Base-by-base conservation (phyloP, 2,329 filamentous ascomycete species). In the Byssochlamys sp. region DNA sequence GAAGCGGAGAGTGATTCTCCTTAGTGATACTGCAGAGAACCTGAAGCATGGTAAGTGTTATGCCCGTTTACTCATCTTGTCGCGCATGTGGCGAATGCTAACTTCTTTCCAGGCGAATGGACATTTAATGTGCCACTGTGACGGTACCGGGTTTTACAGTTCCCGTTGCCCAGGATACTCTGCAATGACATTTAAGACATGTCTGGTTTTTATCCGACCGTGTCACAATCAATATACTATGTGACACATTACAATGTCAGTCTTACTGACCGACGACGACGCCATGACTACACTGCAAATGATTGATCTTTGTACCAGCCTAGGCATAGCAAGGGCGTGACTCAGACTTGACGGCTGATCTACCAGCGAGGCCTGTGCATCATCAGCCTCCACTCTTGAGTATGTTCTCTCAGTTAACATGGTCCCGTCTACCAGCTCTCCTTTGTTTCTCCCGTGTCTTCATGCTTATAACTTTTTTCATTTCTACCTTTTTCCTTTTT, bases 11-110 rank as follows among this genome's bases (percentile, higher is more conserved):
- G 81, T 96, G 26, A 96, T 97, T 62, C 73, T 99, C 9, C 80
- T 99, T 24, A 90, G 91, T 57, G 90, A 96, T 66, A 97, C 94
- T 1, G 94, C 94, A 0, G 88, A 96, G 63, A 96, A 95, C 66
- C 78, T 99, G 55, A 91, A 89, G 65, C 86, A 89, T 70, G 88
- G 92, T 94, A 80, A 73, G 83, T 80, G 27, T 49, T 51, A 31
- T 19, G 11, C 49, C 55, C 12, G 3, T 52, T 2, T 10, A 31
- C 27, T 27, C 25, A 33, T 50, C 3, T 7, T 48, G 14, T 33
- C 25, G 25, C 39, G 31, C 29, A 53, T 49, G 25, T 27, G 50
- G 53, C 58, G 61, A 51, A 62, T 50, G 49, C 60, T 33, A 31
- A 35, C 14, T 26, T 55, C 12, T 39, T 25, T 28, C 39, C 50